Base-by-base conservation (phyloP, 2,329 filamentous ascomycete species). In the Monilinia fructicola region DNA sequence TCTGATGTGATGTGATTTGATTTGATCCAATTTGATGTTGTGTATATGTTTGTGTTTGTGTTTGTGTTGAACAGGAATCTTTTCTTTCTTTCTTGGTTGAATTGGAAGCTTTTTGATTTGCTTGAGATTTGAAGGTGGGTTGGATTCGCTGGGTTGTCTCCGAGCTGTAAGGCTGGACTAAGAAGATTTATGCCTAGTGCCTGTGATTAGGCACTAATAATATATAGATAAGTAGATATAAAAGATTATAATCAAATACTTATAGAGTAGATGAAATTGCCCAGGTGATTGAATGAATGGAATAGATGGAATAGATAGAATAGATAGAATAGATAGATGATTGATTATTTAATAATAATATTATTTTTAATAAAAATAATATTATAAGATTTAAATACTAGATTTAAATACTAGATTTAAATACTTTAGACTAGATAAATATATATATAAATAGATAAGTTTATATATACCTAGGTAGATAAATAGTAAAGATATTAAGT, bases 101-200 rank as follows among this genome's bases (percentile, higher is more conserved):
- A 50, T 38, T 16, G 44, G 28, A 50, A 38, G 28, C 44, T 50
- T 38, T 48, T 35, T 50, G 28, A 11, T 46, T 59, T 31, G 40
- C n/a, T 46, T 46, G 54, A 21, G 5, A 4, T 50, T 23, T 35
- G 23, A 38, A 60, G 44, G 44, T 38, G 28, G 58, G 31, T n/a
- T 38, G 44, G 54, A 38, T 60, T 60, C 0, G 44, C 12, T 35
- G 26, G 28, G 46, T 50, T 38, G 44, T 50, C 42, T 60, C 56
- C 14, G 44, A 28, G 28, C 42, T 60, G 21, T 38, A 60, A 50
- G 58, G 56, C 56, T 60, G 56, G 42, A 38, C 44, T 50, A 38
- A 52, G 4, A 48, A 26, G 28, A 26, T 50, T 50, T 50, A 48
- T 23, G n/a, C 58, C 58, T 50, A 38, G 58, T 50, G 23, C 2